Evolutionary conservation across 108 stramenopile species (phyloP), one percentile per base, ranked within the genome.

Genomic region (Conticribra weissflogii): DNA sequence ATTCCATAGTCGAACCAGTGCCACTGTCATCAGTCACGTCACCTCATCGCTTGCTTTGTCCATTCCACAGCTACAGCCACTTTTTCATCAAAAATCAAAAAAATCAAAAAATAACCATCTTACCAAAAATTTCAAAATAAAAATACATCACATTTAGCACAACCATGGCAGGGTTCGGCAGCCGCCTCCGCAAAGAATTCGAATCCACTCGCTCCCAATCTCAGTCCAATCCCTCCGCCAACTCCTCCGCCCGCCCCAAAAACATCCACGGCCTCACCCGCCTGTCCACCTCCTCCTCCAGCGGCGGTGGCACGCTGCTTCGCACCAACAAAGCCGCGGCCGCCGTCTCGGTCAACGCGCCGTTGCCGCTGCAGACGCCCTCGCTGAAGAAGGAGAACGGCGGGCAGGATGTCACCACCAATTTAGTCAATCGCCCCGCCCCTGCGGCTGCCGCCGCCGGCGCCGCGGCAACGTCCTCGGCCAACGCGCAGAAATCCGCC

Each of bases 261-360:
- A 67, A 67, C 54, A 70, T 70, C 36, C 68, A 56, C 16, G 56
- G 56, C 7, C 48, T 70, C 29, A 70, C 68, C 21, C 68, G 68
- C 23, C 68, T 70, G 34, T 47, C 48, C 32, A 45, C 54, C 54
- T 36, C 29, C 23, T 14, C 18, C 15, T 3, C 5, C 31, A 18
- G 18, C 3, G 27, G 18, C 31, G 56, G 30, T 19, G 29, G 23
- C 56, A 8, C 2, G 23, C n/a, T n/a, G n/a, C n/a, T n/a, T n/a
- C 18, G 33, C 34, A 23, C 23, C 53, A 8, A 15, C 2, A 1
- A 15, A 15, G 9, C 2, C 28, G 31, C n/a, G 21, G 17, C 46
- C 47, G 17, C 28, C 33, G 27, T 51, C 63, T 12, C 50, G n/a
- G 25, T 19, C 24, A 21, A 54, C 14, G 58, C 31, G 32, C 66